Percentiles rank a stretch among this genome's conserved stretches.
Conservation (phyloP, 768 basidiomycete genomes). For the Rhizopogon vesiculosus region DNA sequence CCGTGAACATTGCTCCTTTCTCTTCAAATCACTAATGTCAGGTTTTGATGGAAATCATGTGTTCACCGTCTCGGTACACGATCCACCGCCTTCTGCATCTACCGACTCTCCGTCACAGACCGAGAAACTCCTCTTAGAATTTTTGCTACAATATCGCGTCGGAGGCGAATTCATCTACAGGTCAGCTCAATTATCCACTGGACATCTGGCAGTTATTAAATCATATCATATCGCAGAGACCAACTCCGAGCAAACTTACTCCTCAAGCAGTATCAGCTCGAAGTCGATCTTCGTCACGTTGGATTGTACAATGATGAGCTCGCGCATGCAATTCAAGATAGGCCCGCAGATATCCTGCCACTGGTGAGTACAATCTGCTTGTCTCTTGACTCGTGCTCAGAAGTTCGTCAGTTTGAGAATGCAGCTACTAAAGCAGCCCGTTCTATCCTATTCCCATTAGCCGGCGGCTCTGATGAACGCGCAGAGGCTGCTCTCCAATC, state of each 20-base stretch:
- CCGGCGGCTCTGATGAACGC: constrained; percentile 41
- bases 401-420: constrained; percentile 71
- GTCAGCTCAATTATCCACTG: constrained; percentile 33
- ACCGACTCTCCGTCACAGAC: constrained; percentile 77
- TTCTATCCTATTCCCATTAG: constrained; percentile 76
- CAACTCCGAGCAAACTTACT: constrained; percentile 86
- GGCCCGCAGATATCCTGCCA: constrained; percentile 85
- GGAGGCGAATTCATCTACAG: constrained; percentile 92
- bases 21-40: constrained; percentile 51
- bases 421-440: constrained; percentile 85
- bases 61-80: constrained; percentile 78
- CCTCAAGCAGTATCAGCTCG: constrained; percentile 80
- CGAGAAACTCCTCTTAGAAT: constrained; percentile 78
- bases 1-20: not conserved
- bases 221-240: constrained; percentile 45
- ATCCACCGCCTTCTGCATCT: constrained; percentile 46
- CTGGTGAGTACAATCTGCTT: constrained; percentile 46
- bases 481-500: constrained; percentile 42
- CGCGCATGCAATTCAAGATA: constrained; percentile 85
- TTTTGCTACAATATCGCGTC: constrained; percentile 83
- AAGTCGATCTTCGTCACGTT: constrained; percentile 79
- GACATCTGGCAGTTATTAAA: not conserved
- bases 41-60: constrained; percentile 83
- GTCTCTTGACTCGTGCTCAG: not conserved
- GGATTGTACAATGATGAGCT: constrained; percentile 90